These are phyloP conservation scores for Chaetomium globosum DNA, from an alignment of 2,329 filamentous ascomycete genomes.

Conservation along the genomic window DNA sequence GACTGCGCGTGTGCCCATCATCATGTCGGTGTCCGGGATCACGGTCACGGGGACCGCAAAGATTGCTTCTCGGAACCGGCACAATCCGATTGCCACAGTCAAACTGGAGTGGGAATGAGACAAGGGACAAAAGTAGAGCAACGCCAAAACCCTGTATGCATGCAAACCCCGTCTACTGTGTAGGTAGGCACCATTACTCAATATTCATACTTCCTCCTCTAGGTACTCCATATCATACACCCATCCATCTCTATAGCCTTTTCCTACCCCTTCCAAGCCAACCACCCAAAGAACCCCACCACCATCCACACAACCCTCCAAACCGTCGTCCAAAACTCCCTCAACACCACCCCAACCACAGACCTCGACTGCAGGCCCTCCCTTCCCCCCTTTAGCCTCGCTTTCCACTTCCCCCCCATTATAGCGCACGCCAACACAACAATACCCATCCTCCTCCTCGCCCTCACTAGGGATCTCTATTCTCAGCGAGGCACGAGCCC, in stretches of 20 bases:
- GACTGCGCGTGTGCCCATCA: background rate
- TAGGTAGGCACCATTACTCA: background rate
- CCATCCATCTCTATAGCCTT: too few relatives aligned
- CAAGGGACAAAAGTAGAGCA: background rate
- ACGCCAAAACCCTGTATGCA: background rate
- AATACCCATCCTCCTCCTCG: constrained; percentile 40
- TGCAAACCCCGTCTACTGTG: background rate
- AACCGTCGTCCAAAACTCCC: constrained; percentile 64
- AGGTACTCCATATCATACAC: too few relatives aligned
- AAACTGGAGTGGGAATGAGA: background rate
- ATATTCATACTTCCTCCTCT: background rate
- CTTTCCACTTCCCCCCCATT: constrained; percentile 47
- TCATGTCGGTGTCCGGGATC: background rate
- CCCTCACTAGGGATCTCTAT: constrained; percentile 55
- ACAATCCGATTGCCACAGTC: background rate
- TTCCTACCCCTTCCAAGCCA: constrained; percentile 63
- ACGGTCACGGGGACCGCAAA: background rate
- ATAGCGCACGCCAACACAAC: constrained; percentile 40
- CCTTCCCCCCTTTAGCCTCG: constrained; percentile 33
- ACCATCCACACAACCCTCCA: constrained; percentile 67
- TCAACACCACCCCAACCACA: constrained; percentile 52
- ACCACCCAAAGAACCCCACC: constrained; percentile 65
- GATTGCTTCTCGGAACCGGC: background rate
- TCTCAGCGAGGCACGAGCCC: constrained; percentile 47
- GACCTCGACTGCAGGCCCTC: constrained; percentile 38